Percentiles rank a stretch among this genome's conserved stretches.
Conservation (phyloP, 306 rosid species). For the Pyrus betulifolia region DNA sequence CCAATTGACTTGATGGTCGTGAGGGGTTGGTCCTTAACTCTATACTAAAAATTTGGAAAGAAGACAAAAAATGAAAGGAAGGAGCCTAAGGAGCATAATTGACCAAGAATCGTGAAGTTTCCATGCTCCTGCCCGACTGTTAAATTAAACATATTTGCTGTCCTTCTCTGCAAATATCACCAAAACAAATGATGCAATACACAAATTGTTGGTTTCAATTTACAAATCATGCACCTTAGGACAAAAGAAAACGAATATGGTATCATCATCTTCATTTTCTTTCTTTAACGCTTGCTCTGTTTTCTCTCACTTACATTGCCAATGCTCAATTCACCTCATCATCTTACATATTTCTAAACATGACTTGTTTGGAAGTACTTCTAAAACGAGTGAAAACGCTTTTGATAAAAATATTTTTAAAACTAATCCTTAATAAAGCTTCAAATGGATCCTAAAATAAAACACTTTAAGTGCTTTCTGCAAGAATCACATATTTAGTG, state of each 20-base stretch:
- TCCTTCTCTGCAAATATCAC: neutral
- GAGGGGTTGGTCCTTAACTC: neutral
- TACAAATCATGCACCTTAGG: neutral
- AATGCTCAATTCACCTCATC: neutral
- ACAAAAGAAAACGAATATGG: neutral
- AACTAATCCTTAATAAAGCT: too few species aligned
- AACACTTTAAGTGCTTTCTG: too few species aligned
- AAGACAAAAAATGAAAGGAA: neutral
- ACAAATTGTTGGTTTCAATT: neutral
- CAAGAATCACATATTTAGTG: too few species aligned
- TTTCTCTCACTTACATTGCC: neutral
- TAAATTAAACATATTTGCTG: neutral
- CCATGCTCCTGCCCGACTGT: neutral
- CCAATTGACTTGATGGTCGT: too few species aligned
- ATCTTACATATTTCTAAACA: too few species aligned
- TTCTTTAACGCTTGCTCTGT: constrained; percentile 3
- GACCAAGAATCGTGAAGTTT: neutral
- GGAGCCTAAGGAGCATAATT: neutral
- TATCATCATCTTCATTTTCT: neutral
- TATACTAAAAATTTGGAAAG: neutral
- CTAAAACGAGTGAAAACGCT: too few species aligned
- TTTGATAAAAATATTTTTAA: too few species aligned
- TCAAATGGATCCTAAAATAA: too few species aligned
- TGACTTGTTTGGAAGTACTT: neutral
- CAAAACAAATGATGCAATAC: constrained; percentile 21